phyloP scores from a whole-genome alignment of 306 rosid genomes.

The Begonia loranthoides region DNA sequence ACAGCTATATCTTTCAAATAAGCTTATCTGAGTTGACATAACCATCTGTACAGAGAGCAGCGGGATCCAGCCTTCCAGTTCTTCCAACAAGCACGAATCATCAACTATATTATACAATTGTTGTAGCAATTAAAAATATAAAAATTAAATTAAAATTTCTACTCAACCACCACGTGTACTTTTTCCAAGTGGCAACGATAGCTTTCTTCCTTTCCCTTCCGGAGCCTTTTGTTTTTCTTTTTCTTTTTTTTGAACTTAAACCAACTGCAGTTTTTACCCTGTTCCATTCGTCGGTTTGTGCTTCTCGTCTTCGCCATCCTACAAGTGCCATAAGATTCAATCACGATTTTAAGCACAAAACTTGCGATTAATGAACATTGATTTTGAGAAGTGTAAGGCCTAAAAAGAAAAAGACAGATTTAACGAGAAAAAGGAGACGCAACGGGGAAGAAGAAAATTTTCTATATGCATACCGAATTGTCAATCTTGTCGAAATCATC shows the following conservation, averaged over 20 bases:
- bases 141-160: too few species aligned
- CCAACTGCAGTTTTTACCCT: slow-evolving; percentile 7
- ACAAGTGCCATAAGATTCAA: slow-evolving; percentile 14
- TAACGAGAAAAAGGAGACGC: neutral
- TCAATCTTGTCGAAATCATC: slow-evolving; percentile 98
- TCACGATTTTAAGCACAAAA: neutral
- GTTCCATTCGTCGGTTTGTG: slow-evolving; percentile 21
- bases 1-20: too few species aligned
- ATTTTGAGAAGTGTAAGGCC: neutral
- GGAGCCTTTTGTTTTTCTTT: too few species aligned
- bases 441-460: neutral
- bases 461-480: slow-evolving; percentile 57
- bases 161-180: too few species aligned
- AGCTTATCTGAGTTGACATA: too few species aligned
- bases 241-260: neutral
- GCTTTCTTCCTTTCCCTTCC: too few species aligned
- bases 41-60: too few species aligned
- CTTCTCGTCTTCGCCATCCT: slow-evolving; percentile 94
- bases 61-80: too few species aligned
- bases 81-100: too few species aligned
- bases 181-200: too few species aligned
- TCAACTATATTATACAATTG: too few species aligned
- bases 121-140: too few species aligned
- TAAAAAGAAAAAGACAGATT: neutral
- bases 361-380: neutral